Evolutionary conservation across 306 rosid genomes (phyloP).

Genomic region (Trichosanthes cucumerina): DNA sequence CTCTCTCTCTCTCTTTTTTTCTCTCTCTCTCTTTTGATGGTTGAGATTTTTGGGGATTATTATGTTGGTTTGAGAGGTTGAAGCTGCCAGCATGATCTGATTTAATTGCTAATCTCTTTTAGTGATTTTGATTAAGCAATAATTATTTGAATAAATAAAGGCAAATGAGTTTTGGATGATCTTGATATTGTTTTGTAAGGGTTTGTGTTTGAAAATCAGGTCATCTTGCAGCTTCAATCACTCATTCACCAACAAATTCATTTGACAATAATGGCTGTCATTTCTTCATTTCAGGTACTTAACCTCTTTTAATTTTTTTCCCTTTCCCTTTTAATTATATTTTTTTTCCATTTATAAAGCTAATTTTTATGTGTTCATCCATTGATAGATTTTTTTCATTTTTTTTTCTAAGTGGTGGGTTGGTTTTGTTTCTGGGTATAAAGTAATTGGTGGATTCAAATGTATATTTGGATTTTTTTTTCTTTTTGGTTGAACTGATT

Average conservation of each 20-base stretch:
- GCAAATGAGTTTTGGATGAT: not conserved
- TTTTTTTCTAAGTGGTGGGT: not conserved
- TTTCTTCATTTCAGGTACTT: slow-evolving; percentile 6
- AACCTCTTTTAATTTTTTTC: not conserved
- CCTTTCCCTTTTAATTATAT: not conserved
- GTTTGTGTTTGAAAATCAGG: slow-evolving; percentile 30
- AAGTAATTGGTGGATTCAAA: not conserved
- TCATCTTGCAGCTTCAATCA: slow-evolving; percentile 98
- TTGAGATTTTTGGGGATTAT: not conserved
- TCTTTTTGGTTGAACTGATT: not conserved
- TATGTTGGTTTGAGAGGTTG: slow-evolving; percentile 87
- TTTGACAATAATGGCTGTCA: too few relatives aligned
- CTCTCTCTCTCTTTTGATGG: slow-evolving; percentile 3
- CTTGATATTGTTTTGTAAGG: slow-evolving; percentile 1
- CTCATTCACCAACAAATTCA: slow-evolving; percentile 58
- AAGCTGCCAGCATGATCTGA: slow-evolving; percentile 99
- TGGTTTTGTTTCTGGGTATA: not conserved
- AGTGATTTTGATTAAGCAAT: not conserved
- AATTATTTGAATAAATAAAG: not conserved
- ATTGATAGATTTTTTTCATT: not conserved
- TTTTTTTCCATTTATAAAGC: not conserved
- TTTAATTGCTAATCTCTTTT: slow-evolving; percentile 11
- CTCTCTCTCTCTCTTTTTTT: not conserved
- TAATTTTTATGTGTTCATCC: not conserved
- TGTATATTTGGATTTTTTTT: not conserved